Evolutionary conservation across 208 protist species (phyloP), one percentile per base, ranked within the genome.

Genomic region (Trypanosoma mega): DNA sequence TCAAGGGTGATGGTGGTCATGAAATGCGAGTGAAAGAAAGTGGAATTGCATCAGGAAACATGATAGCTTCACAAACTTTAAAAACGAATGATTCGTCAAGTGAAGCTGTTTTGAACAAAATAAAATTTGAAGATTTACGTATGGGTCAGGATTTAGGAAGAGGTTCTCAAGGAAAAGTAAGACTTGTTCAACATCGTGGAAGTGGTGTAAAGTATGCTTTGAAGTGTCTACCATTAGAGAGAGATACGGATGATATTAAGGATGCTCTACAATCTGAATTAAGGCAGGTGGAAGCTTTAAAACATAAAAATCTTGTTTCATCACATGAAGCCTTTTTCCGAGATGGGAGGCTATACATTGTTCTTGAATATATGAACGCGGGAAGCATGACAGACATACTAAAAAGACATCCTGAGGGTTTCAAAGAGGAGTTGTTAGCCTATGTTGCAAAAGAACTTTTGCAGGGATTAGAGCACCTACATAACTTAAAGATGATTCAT

Each of bases 301-400:
- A 83, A 58, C 83, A 96, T 50, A 77, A 90, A 46, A 94, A 96
- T 61, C 55, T 96, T 59, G 90, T 96, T 21, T 87, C 81, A 9
- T 96, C 90, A 7, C 88, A 94, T 64, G 85, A 96, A 52, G 90
- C 90, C 0, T 96, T 92, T 72, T 96, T 94, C 57, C 75, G 85
- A 26, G 84, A 96, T 43, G 90, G 87, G 7, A 56, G 80, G 31
- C 68, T 96, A 5, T 92, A 91, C 63, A 91, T 96, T 78, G 77
- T 93, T 2, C 67, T 96, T 21, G 87, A 96, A 69, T 94, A 92
- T 70, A 94, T 96, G 90, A 72, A 96, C 52, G 76, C 74, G 18
- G 90, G 90, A 18, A 96, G 85, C 11, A 93, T 96, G 78, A 76
- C 74, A 55, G 89, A 92, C 49, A 65, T 96, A 29, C 88, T 96